Base-by-base conservation (phyloP, 2,329 filamentous ascomycete species). In the Penicillium freii region DNA sequence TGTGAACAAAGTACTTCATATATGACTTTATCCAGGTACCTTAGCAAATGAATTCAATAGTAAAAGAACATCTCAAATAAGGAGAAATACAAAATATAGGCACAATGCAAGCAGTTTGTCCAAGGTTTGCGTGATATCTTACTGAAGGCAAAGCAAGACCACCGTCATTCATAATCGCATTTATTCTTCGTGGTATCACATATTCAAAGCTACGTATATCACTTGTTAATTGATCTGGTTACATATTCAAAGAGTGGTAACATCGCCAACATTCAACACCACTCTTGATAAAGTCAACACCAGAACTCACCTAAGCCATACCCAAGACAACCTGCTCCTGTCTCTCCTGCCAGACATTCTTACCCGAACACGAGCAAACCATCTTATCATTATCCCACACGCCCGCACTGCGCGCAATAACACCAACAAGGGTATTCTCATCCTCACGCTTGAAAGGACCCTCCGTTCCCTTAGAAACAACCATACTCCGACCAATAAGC, bases 341-440 rank as follows among this genome's bases (percentile, higher is more conserved):
- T 66, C 94, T 86, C 81, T 99, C 94, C 76, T 99, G 90, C 94
- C 94, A 99, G 11, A 99, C 85, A 56, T 92, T 97, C 85, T 97
- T 97, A 4, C 94, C 94, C 38, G 92, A 96, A 76, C 94, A 99
- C 47, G 92, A 96, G 75, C 94, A 99, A 6, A 99, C 93, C 45
- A 90, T 96, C 83, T 97, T 99, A 73, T 97, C 91, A 69, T 99
- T 96, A 74, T 97, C 93, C 94, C 94, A 99, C 60, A 96, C 89
- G n/a, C 94, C 94, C 17, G 94, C 93, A 75, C 92, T 97, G 71
- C 94, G 83, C 48, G 94, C 94, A 77, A 99, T 91, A 51, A 99
- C 92, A 9, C 94, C 94, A 2, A 96, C 90, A 50, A 97, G 80
- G 21, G 92, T 96, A 73, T 95, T 86, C 54, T 87, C 82, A 71